Evolutionary conservation across 192 early-diverging fungal genomes (phyloP).

Genomic region (Nowakowskiella sp.): DNA sequence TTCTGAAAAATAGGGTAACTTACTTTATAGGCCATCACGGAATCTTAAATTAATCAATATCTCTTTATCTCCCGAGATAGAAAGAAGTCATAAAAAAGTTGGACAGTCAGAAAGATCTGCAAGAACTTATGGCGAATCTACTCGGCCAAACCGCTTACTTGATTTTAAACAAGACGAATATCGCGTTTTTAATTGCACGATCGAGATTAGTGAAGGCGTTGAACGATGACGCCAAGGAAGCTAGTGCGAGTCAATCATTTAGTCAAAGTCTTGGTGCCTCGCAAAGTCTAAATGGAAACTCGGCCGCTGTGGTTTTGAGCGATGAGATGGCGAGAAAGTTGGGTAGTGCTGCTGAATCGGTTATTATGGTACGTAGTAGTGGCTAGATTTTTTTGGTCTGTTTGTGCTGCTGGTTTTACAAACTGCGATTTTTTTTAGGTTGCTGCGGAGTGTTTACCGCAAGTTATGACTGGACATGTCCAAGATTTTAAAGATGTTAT

Average conservation of each 20-base stretch:
- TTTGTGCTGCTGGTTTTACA: no score
- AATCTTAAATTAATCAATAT: no score
- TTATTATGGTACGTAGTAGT: conserved; percentile 39
- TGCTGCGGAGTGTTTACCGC: conserved; percentile 48
- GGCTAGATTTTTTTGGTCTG: no score
- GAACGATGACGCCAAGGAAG: not conserved
- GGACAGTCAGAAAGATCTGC: conserved; percentile 46
- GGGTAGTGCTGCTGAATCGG: conserved; percentile 34
- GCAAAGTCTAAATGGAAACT: no score
- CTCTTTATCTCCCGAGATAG: conserved; percentile 32
- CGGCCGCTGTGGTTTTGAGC: no score
- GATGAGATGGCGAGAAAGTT: conserved; percentile 16
- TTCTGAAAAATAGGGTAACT: conserved; percentile 57
- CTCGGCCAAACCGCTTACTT: conserved; percentile 68
- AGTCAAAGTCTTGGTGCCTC: no score
- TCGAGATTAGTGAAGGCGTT: conserved; percentile 16
- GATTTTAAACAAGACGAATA: conserved; percentile 60
- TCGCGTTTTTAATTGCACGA: conserved; percentile 52
- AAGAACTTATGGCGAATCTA: conserved; percentile 66
- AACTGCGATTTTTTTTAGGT: conserved; percentile 28
- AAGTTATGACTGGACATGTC: conserved; percentile 48
- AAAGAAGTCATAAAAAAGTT: conserved; percentile 62
- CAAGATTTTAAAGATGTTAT: conserved; percentile 36
- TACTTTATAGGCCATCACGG: no score
- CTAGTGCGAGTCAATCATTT: not conserved